These are phyloP conservation scores for Gnaphalium uliginosum DNA, from an alignment of 129 eudicot genomes.

Conservation along the genomic window DNA sequence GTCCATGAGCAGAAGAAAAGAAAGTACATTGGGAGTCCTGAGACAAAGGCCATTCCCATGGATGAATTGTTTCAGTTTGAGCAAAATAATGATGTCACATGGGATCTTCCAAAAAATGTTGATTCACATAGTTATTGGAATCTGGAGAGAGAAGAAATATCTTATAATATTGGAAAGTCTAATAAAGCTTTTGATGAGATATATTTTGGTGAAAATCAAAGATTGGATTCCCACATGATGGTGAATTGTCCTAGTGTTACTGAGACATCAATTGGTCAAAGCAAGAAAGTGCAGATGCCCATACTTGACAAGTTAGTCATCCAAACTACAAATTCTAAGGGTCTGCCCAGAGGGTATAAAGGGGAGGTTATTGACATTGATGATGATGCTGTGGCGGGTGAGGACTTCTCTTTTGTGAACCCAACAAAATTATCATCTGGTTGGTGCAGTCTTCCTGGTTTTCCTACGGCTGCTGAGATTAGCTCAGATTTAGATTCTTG, in stretches of 20 bases:
- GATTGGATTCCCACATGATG: constrained; percentile 29
- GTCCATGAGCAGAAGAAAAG: constrained; percentile 54
- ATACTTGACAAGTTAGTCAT: constrained; percentile 22
- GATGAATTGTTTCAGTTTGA: constrained; percentile 37
- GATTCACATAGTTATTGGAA: constrained; percentile 27
- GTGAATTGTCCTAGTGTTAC: constrained; percentile 32
- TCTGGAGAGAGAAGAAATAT: constrained; percentile 36
- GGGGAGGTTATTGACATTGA: constrained; percentile 78
- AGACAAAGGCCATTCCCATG: constrained; percentile 22
- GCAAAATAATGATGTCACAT: constrained; percentile 33
- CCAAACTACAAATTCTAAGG: constrained; percentile 25
- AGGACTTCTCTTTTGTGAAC: constrained; percentile 25
- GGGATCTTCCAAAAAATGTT: constrained; percentile 8
- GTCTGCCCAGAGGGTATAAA: constrained; percentile 35
- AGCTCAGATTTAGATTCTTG: constrained; percentile 45
- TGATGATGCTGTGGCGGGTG: constrained; percentile 38
- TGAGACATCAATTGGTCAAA: constrained; percentile 34
- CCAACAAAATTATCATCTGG: constrained; percentile 43
- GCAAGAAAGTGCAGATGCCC: constrained; percentile 31
- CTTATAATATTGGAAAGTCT: constrained; percentile 33
- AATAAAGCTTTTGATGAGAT: constrained; percentile 38
- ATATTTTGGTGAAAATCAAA: constrained; percentile 30
- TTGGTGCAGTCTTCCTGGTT: constrained; percentile 43
- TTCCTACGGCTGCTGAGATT: constrained; percentile 49
- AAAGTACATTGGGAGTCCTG: constrained; percentile 39